phyloP scores from a whole-genome alignment of 2,329 filamentous ascomycete species.

The Pyrenochaeta sp. region DNA sequence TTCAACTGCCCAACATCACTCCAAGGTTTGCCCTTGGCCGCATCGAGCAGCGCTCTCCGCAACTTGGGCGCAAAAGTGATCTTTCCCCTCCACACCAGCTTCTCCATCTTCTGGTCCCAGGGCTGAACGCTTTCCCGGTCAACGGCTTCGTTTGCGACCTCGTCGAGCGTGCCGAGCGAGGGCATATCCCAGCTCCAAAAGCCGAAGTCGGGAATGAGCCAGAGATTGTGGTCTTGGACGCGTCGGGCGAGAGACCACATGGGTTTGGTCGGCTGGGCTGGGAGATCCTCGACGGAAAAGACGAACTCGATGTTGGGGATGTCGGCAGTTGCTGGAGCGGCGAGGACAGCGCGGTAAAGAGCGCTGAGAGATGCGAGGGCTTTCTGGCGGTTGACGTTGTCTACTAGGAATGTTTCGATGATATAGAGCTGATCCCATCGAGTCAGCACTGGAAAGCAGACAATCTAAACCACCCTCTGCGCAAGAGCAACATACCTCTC shows the following conservation, averaged over 20 bases:
- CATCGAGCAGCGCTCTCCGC: slow-evolving; percentile 36
- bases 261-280: slow-evolving; percentile 37
- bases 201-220: slow-evolving; percentile 46
- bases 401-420: slow-evolving; percentile 41
- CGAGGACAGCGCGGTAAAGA: slow-evolving; percentile 39
- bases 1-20: slow-evolving; percentile 42
- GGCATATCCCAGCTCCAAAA: slow-evolving; percentile 47
- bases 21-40: slow-evolving; percentile 39
- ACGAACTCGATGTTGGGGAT: slow-evolving; percentile 45
- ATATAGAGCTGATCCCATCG: slow-evolving; percentile 34
- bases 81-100: slow-evolving; percentile 44
- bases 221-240: slow-evolving; percentile 38
- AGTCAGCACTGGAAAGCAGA: slow-evolving; percentile 7
- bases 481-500: slow-evolving; percentile 31
- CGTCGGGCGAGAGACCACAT: slow-evolving; percentile 44
- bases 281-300: slow-evolving; percentile 43
- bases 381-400: slow-evolving; percentile 45
- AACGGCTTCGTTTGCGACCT: slow-evolving; percentile 36
- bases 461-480: neutral
- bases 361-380: slow-evolving; percentile 37
- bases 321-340: slow-evolving; percentile 26
- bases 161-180: slow-evolving; percentile 37
- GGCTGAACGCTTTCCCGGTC: slow-evolving; percentile 36
- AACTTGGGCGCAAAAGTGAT: slow-evolving; percentile 42
- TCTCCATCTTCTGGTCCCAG: slow-evolving; percentile 42